A percentile compares a stretch with the other conserved stretches of the same genome.
Conservation (phyloP, 768 basidiomycete species). For the Trametes sanguinea region DNA sequence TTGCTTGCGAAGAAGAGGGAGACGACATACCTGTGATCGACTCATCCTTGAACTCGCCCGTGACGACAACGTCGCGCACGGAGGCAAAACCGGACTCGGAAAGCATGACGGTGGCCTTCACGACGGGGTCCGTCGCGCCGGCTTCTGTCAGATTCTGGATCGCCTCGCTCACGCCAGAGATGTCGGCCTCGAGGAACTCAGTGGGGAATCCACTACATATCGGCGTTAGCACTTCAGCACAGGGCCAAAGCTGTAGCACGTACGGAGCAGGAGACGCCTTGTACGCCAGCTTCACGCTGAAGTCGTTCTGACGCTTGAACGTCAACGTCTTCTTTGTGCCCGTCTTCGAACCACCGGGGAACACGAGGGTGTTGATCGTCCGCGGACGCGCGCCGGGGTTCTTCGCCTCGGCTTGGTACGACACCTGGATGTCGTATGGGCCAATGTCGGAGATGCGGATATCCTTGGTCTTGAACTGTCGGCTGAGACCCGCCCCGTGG, state of each 20-base stretch:
- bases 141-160: slow-evolving; percentile 81
- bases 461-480: slow-evolving; percentile 94
- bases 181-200: slow-evolving; percentile 70
- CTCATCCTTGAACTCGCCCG: slow-evolving; percentile 81
- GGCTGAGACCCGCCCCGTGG: slow-evolving; percentile 84
- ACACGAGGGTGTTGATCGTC: slow-evolving; percentile 74
- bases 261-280: slow-evolving; percentile 63
- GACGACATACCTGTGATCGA: slow-evolving; percentile 61
- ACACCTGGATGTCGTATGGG: slow-evolving; percentile 75
- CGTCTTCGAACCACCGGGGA: slow-evolving; percentile 73
- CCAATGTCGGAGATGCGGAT: slow-evolving; percentile 80
- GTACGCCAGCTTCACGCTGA: slow-evolving; percentile 77
- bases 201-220: slow-evolving; percentile 64
- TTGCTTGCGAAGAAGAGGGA: neutral
- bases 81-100: slow-evolving; percentile 88
- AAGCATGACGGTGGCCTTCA: slow-evolving; percentile 82
- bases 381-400: slow-evolving; percentile 53
- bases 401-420: slow-evolving; percentile 68
- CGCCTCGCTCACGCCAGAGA: slow-evolving; percentile 74
- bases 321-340: slow-evolving; percentile 86
- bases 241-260: slow-evolving; percentile 32
- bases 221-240: neutral
- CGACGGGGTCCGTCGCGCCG: slow-evolving; percentile 77
- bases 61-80: slow-evolving; percentile 75
- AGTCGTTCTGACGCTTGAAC: slow-evolving; percentile 84